A percentile compares a stretch with the other conserved stretches of the same genome.
phyloP scores from a whole-genome alignment of 2,329 filamentous ascomycete species.

The Clonostachys solani region DNA sequence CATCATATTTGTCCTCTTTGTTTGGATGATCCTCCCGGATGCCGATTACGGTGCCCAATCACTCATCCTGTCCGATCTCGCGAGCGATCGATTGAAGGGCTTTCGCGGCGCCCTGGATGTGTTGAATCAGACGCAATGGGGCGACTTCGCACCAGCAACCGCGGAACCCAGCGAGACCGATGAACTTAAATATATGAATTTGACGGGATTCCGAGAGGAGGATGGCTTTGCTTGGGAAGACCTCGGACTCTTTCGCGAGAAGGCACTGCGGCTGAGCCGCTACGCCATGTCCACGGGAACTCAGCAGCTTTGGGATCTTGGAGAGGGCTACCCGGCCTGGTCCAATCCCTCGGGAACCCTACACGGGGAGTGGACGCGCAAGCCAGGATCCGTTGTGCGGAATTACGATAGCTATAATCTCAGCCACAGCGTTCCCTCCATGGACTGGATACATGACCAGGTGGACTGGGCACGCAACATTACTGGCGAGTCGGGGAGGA shows the following conservation, averaged over 20 bases:
- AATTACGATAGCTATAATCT: conserved; percentile 55
- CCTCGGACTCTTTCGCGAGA: conserved; percentile 60
- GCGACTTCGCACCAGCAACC: conserved; percentile 47
- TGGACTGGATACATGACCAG: conserved; percentile 58
- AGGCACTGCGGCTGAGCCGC: conserved; percentile 57
- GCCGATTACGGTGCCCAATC: conserved; percentile 25
- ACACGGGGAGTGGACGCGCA: conserved; percentile 70
- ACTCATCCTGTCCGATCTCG: conserved; percentile 25
- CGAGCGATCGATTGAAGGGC: conserved; percentile 40
- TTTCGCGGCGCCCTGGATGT: conserved; percentile 47
- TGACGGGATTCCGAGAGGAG: conserved; percentile 71
- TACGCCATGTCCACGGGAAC: conserved; percentile 41
- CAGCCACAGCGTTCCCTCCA: conserved; percentile 57
- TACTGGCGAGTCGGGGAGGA: conserved; percentile 65
- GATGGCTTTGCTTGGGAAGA: conserved; percentile 79
- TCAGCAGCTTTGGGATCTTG: conserved; percentile 31
- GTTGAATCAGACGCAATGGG: conserved; percentile 54
- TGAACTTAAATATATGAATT: conserved; percentile 50
- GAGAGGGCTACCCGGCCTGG: conserved; percentile 52
- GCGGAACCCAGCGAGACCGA: conserved; percentile 15
- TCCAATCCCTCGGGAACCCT: conserved; percentile 75
- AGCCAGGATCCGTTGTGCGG: conserved; percentile 39
- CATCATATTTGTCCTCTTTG: conserved; percentile 26
- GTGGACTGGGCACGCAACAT: conserved; percentile 74
- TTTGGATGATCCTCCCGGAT: conserved; percentile 32